Evolutionary conservation across 768 basidiomycete species (phyloP).

Genomic region (Trametes elegans): DNA sequence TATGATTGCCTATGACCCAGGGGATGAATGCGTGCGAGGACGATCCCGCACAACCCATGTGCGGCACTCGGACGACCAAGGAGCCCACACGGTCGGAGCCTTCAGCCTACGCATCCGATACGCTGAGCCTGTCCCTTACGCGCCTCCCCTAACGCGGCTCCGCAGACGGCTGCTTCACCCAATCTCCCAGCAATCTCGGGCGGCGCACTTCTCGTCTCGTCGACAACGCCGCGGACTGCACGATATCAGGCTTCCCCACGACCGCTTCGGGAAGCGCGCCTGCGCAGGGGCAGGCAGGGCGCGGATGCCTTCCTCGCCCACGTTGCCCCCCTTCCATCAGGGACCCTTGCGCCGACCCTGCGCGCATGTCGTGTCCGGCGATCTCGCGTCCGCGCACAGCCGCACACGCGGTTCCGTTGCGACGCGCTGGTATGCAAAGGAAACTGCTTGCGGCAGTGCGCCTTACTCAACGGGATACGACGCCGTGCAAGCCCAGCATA

Average conservation of each 20-base stretch:
- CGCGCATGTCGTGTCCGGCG: no score
- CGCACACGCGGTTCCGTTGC: no score
- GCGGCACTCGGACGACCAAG: no score
- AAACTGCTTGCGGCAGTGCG: no score
- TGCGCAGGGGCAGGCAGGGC: background rate
- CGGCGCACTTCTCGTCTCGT: background rate
- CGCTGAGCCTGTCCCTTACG: background rate
- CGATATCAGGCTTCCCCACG: background rate
- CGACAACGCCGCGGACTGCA: constrained; percentile 9
- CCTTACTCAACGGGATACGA: no score
- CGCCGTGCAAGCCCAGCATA: no score
- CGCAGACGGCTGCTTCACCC: background rate
- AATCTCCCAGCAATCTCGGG: constrained; percentile 9
- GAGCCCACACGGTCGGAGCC: background rate
- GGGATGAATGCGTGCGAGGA: no score
- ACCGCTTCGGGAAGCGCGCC: background rate
- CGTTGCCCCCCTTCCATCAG: no score
- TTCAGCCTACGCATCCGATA: background rate
- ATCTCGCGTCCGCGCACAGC: no score
- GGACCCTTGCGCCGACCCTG: no score
- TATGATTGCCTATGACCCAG: background rate
- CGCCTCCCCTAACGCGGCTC: background rate
- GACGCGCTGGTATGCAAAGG: no score
- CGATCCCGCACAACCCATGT: no score
- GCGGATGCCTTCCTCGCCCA: background rate